These are phyloP conservation scores for Pichia insulana DNA, from an alignment of 805 yeast genomes.

Conservation along the genomic window DNA sequence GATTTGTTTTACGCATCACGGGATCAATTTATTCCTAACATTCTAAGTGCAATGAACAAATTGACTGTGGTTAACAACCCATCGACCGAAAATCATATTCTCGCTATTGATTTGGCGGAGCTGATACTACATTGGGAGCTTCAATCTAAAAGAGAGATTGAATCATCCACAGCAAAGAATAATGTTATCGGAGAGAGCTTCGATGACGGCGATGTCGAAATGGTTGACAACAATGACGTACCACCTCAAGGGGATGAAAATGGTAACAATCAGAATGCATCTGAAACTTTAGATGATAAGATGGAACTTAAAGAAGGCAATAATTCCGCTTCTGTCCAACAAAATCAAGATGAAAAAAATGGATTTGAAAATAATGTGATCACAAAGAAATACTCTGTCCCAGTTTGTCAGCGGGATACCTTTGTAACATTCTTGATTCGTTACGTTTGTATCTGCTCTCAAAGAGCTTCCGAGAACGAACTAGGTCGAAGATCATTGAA, in stretches of 20 bases:
- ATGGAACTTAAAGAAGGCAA: too few species aligned
- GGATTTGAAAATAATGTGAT: conserved; percentile 6
- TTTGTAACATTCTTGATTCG: conserved; percentile 83
- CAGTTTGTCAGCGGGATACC: conserved; percentile 77
- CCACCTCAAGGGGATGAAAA: too few species aligned
- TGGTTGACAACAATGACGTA: conserved; percentile 22
- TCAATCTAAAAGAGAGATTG: conserved; percentile 15
- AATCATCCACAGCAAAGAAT: background rate
- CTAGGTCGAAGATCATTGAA: conserved; percentile 73
- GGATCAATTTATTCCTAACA: conserved; percentile 81
- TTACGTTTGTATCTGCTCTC: conserved; percentile 79
- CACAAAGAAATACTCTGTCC: conserved; percentile 46
- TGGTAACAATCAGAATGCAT: too few species aligned
- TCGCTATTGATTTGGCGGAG: conserved; percentile 87
- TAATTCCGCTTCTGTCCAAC: background rate
- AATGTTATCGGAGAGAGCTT: background rate
- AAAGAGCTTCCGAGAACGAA: conserved; percentile 75
- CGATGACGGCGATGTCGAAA: conserved; percentile 1
- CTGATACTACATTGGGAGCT: conserved; percentile 81
- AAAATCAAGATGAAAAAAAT: background rate
- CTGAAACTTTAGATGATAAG: too few species aligned
- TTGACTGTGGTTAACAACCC: conserved; percentile 71
- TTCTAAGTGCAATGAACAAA: conserved; percentile 88
- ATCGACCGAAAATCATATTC: conserved; percentile 67
- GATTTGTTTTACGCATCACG: conserved; percentile 78